Evolutionary conservation across 2,329 filamentous ascomycete species (phyloP).

Genomic region (Botrytis medusae): DNA sequence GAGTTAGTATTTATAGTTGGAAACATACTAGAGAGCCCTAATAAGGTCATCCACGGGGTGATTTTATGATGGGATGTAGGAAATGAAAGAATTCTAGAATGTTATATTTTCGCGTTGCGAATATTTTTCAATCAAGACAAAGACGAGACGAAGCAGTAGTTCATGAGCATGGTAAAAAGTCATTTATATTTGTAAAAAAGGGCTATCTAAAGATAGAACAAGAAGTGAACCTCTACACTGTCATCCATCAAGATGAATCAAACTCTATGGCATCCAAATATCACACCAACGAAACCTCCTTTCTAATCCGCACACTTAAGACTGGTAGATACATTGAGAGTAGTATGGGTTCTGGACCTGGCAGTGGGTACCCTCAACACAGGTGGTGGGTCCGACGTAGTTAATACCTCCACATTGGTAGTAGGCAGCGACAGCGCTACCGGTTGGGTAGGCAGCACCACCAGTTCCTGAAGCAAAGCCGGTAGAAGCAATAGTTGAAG

Average conservation of each 20-base stretch:
- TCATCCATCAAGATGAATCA: slow-evolving; percentile 13
- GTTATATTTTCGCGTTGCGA: not conserved
- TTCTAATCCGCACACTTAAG: not conserved
- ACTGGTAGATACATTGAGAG: slow-evolving; percentile 18
- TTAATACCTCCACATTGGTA: slow-evolving; percentile 32
- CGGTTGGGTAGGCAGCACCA: not conserved
- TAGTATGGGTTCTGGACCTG: slow-evolving; percentile 28
- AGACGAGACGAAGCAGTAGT: not conserved
- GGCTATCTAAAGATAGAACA: slow-evolving; percentile 20
- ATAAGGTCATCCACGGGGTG: too few relatives aligned
- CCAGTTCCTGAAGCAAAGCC: slow-evolving; percentile 20
- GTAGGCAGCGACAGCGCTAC: slow-evolving; percentile 18
- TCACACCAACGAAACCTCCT: not conserved
- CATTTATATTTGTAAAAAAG: slow-evolving; percentile 16
- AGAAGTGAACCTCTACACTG: slow-evolving; percentile 18
- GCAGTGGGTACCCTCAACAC: slow-evolving; percentile 27
- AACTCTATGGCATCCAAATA: not conserved
- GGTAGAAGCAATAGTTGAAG: slow-evolving; percentile 12
- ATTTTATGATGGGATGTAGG: not conserved
- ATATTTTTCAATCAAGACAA: not conserved
- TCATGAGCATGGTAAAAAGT: not conserved
- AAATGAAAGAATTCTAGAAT: not conserved
- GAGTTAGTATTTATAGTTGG: not conserved
- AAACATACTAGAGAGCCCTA: not conserved
- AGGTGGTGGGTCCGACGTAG: slow-evolving; percentile 28